A percentile compares a stretch with the other conserved stretches of the same genome.
Conservation (phyloP, 2,329 filamentous ascomycete genomes). For the Aphanoascus verrucosus region DNA sequence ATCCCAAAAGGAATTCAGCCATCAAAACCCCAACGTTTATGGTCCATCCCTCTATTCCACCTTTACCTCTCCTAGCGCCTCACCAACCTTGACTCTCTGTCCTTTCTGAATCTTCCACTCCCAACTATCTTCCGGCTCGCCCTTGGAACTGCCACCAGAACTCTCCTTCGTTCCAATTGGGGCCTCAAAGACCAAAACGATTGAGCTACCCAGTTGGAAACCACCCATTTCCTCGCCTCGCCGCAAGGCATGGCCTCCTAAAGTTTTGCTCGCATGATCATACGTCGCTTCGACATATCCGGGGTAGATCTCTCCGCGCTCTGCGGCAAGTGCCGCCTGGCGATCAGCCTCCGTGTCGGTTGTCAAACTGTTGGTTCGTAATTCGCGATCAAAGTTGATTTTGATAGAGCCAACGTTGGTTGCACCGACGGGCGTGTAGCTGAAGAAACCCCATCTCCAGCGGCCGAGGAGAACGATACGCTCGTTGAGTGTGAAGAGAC, state of each 20-base stretch:
- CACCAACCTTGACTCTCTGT: conserved; percentile 76
- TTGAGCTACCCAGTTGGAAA: conserved; percentile 87
- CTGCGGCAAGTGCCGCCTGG: conserved; percentile 67
- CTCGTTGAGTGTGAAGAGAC: conserved; percentile 93
- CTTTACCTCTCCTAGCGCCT: conserved; percentile 64
- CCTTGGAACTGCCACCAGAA: conserved; percentile 52
- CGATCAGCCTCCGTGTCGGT: conserved; percentile 87
- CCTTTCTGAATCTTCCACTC: conserved; percentile 80
- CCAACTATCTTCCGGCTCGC: conserved; percentile 57
- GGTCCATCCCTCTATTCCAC: not conserved
- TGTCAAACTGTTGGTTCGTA: conserved; percentile 81
- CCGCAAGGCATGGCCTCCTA: conserved; percentile 72
- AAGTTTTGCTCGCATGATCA: conserved; percentile 59
- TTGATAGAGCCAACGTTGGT: conserved; percentile 96
- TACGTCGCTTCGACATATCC: conserved; percentile 93
- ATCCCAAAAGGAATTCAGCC: not conserved
- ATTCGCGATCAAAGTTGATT: conserved; percentile 90
- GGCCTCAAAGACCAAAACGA: conserved; percentile 94
- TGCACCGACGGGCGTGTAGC: conserved; percentile 86
- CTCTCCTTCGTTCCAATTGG: conserved; percentile 52
- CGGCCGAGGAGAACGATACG: conserved; percentile 83
- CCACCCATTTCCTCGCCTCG: conserved; percentile 96
- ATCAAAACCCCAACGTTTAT: not conserved
- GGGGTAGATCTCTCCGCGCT: conserved; percentile 69
- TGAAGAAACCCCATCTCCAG: conserved; percentile 97